Base-by-base conservation (phyloP, 805 yeast species). In the Yarrowia porcina region DNA sequence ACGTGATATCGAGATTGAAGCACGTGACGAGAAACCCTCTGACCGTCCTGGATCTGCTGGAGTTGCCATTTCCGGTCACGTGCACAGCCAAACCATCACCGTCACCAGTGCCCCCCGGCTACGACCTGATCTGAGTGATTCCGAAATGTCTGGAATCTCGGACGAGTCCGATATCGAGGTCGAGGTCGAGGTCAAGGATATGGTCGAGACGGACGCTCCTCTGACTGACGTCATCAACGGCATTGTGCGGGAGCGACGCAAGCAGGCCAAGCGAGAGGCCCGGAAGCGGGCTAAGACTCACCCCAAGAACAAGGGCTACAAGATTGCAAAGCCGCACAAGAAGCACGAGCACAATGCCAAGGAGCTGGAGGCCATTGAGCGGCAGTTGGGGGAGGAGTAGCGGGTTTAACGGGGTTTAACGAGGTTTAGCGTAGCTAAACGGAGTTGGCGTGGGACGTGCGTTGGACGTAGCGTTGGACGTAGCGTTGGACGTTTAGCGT, bases 141-240 rank as follows among this genome's bases (percentile, higher is more conserved):
- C 59, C 15, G 59, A 52, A 8, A 52, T 52, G 59, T 52, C 59
- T 3, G 59, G 59, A 5, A 36, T 52, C 13, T 52, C 59, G 11
- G 59, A 52, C 27, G 59, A 35, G 32, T 36, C 59, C 5, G 44
- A 35, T 8, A 30, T 52, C 3, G 44, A 50, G n/a, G 42, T 36
- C 1, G 59, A 50, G 23, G 42, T 12, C n/a, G 27, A 21, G 28
- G 45, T 41, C 13, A 30, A 41, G 17, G 21, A 39, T 13, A 30
- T 33, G 42, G 41, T 33, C 25, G 59, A 17, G 17, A 13, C 44
- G 1, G 41, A 50, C 1, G 57, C 41, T n/a, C 59, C 59, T 9
- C 44, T 52, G 13, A 27, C 59, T 9, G 59, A 52, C 33, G 44
- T 52, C 33, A 52, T 52, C 33, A 52, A 52, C 33, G 44, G 44